Evolutionary conservation across 1,139 yeast species (phyloP), one percentile per base, ranked within the genome.

Genomic region (Groenewaldozyma sp.): DNA sequence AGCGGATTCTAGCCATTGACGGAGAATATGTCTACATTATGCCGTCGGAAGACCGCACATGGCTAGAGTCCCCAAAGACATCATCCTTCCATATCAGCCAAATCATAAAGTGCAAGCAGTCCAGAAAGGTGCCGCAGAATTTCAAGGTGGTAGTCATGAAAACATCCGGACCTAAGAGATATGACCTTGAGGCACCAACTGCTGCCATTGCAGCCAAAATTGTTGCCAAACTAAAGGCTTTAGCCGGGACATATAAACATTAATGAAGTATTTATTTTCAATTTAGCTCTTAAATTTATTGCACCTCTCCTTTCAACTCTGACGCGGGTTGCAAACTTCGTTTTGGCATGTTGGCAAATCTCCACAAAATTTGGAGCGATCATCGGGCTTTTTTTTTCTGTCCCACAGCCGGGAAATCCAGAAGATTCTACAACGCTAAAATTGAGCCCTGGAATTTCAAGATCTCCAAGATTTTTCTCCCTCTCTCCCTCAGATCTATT

Each of bases 1-100:
- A 88, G 49, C 76, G 93, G 50, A 75, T 87, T 1, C 65, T 91
- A 36, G 88, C 94, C 1, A 74, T 91, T 33, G 97, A 91, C 59
- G 97, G 97, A 16, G 95, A 87, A 53, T 88, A 87, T 55, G 77
- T 91, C 13, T 93, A 88, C 56, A 73, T 91, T 39, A 77, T 88
- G 52, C 96, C 97, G 2, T 77, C 88, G 1, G 83, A 80, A 45
- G 77, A 78, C 40, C 74, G 76, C 50, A 72, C 71, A 35, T 68
- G 78, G 73, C 75, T 77, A 49, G 80, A 78, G 41, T 79, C 82
- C 45, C 75, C 82, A 50, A 88, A 88, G 56, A 88, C 95, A 0
- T 78, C 88, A 27, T 81, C 94, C 0, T 84, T 88, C 59, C 95
- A 87, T 53, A 76, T 87, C 17, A 75, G 86, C 10, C 95, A 84